Evolutionary conservation across 169 alveolate genomes (phyloP).

Genomic region (Plasmodium blacklocki): DNA sequence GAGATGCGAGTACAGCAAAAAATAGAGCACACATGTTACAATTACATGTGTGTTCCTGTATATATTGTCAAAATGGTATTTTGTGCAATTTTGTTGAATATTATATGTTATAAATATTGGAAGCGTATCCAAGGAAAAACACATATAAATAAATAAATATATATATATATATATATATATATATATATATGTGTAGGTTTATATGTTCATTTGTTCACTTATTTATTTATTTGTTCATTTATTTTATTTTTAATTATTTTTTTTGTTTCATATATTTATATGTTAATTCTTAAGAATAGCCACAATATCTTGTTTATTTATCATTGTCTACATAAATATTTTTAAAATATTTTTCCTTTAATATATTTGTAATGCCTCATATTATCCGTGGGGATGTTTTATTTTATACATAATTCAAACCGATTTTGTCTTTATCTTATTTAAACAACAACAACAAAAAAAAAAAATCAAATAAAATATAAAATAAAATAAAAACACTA

Average conservation of each 20-base stretch:
- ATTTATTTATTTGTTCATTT: not conserved
- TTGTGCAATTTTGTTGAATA: conserved; percentile 63
- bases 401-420: too few relatives aligned
- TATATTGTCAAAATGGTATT: conserved; percentile 59
- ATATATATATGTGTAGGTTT: not conserved
- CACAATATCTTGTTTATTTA: too few relatives aligned
- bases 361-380: too few relatives aligned
- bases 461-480: too few relatives aligned
- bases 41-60: conserved; percentile 36
- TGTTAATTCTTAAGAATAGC: too few relatives aligned
- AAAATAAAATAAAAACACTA: too few relatives aligned
- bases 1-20: conserved; percentile 34
- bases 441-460: too few relatives aligned
- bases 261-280: too few relatives aligned
- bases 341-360: too few relatives aligned
- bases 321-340: too few relatives aligned
- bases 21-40: conserved; percentile 30
- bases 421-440: too few relatives aligned
- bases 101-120: conserved; percentile 13
- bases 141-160: not conserved
- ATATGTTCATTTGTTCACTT: not conserved
- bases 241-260: not conserved
- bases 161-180: not conserved
- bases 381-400: too few relatives aligned
- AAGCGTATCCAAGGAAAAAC: not conserved